phyloP scores from a whole-genome alignment of 208 protist genomes.

The Blastocrithidia nonstop region DNA sequence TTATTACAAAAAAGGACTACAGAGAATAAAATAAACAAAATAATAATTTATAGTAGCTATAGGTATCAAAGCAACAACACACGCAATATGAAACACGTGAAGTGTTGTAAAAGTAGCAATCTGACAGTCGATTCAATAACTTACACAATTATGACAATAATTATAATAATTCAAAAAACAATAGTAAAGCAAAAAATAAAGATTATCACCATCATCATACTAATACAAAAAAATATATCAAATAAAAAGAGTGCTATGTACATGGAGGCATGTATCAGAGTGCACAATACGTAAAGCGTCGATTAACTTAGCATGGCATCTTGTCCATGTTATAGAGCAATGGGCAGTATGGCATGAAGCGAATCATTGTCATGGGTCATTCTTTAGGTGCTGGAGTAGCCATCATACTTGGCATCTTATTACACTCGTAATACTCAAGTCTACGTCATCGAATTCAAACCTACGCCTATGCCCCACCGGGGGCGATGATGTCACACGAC shows the following conservation, averaged over 20 bases:
- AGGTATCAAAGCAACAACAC: no score
- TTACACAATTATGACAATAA: conserved; percentile 13
- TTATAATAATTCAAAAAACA: no score
- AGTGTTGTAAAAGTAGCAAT: no score
- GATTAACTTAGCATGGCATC: conserved; percentile 41
- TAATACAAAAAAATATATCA: no score
- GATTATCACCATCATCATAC: conserved; percentile 16
- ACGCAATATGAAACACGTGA: no score
- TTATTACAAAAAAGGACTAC: no score
- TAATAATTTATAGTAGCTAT: no score
- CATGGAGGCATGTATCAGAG: conserved; percentile 65
- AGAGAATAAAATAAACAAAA: no score
- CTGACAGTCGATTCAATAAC: neutral
- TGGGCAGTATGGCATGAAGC: conserved; percentile 17
- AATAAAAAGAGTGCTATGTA: no score
- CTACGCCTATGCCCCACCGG: conserved; percentile 70
- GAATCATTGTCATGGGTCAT: conserved; percentile 65
- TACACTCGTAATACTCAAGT: conserved; percentile 23
- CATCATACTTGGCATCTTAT: conserved; percentile 41
- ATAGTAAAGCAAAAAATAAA: no score
- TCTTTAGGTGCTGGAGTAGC: conserved; percentile 76
- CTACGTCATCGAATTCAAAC: conserved; percentile 46
- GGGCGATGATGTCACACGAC: conserved; percentile 42
- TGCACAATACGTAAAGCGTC: conserved; percentile 36
- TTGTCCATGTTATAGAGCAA: conserved; percentile 21